Base-by-base conservation (phyloP, 1,139 yeast species). In the Candida sanyaensis region DNA sequence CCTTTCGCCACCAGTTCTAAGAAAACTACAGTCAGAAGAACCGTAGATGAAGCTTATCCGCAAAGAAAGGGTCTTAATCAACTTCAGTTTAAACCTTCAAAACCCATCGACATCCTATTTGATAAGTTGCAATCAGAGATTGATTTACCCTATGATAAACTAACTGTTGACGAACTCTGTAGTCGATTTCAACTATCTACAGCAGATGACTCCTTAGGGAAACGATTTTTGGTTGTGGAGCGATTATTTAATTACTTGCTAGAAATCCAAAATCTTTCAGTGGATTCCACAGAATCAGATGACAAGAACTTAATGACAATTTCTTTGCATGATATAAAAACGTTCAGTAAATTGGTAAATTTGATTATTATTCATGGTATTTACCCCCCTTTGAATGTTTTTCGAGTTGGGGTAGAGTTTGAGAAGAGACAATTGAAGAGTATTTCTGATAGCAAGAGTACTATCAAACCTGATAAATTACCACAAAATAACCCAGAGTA, bases 281-380 rank as follows among this genome's bases (percentile, higher is more conserved):
- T 59, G 11, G 62, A 64, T 52, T 54, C 53, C 30, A 43, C 46
- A 13, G 50, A 21, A 61, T 56, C 43, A 6, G 34, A 45, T 10
- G 62, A 72, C 44, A 60, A 73, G 6, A 65, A 78, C 42, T 62
- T 88, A 44, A 78, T 92, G 17, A 73, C 86, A 6, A 85, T 92
- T 12, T 88, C 97, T 0, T 71, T 92, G 9, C 92, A 89, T 59
- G 98, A 92, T 61, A 83, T 92, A 73, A 86, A 84, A 60, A 78
- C 82, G 2, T 80, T 92, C 50, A 85, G 88, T 43, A 79, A 77
- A 28, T 61, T 92, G 42, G 66, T 86, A 26, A 86, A 86, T 52
- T 52, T 85, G 12, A 71, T 92, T 2, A 80, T 91, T 0, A 66
- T 86, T 1, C 86, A 83, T 52, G 92, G 96, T 0, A 74, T 91